Evolutionary conservation across 768 basidiomycete genomes (phyloP).

Genomic region (Auricularia cornea): DNA sequence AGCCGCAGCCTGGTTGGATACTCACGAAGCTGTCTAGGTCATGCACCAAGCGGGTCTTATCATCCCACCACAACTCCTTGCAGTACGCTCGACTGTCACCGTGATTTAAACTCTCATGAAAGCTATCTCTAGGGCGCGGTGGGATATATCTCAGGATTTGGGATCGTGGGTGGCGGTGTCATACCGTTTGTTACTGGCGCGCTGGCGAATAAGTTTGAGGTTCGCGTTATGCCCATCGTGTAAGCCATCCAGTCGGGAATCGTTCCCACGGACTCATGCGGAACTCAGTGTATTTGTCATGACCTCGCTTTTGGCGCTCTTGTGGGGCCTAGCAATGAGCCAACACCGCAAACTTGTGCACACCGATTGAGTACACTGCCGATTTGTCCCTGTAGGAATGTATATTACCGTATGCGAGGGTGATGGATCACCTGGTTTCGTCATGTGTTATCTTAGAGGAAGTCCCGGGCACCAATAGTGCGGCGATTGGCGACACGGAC

Average conservation of each 20-base stretch:
- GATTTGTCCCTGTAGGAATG: too few species aligned
- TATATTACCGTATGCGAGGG: too few species aligned
- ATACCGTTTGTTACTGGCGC: background rate
- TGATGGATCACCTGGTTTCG: too few species aligned
- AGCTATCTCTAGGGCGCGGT: background rate
- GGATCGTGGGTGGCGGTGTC: background rate
- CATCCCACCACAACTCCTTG: background rate
- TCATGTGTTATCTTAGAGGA: too few species aligned
- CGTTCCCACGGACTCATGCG: background rate
- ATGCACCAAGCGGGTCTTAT: constrained; percentile 13
- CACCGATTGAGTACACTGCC: too few species aligned
- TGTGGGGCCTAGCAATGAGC: background rate
- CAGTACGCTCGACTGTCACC: background rate
- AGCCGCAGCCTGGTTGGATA: background rate
- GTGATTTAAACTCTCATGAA: background rate
- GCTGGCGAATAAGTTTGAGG: background rate
- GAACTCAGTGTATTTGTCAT: background rate
- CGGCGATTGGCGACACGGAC: too few species aligned
- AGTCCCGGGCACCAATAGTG: too few species aligned
- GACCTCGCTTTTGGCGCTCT: background rate
- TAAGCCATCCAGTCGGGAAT: too few species aligned
- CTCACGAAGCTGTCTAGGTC: too few species aligned
- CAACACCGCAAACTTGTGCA: too few species aligned
- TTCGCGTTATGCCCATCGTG: background rate
- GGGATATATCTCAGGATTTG: background rate